These are phyloP conservation scores for Leccinum rimulosum DNA, from an alignment of 768 basidiomycete species.

Conservation along the genomic window DNA sequence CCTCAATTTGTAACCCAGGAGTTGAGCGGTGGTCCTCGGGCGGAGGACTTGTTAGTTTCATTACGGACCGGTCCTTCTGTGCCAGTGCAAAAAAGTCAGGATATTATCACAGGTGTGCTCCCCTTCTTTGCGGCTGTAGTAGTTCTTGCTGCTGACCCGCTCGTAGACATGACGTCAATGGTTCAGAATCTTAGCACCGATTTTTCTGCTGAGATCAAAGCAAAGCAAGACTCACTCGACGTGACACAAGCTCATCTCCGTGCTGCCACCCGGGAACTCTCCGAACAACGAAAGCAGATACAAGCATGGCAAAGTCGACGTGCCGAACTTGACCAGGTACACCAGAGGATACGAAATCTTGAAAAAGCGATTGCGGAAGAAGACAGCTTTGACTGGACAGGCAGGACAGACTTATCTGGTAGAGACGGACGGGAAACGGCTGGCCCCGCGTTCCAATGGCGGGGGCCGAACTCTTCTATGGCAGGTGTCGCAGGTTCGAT, in stretches of 20 bases:
- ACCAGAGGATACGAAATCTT: slow-evolving; percentile 80
- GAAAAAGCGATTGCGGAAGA: slow-evolving; percentile 76
- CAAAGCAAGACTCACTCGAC: slow-evolving; percentile 86
- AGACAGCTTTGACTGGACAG: slow-evolving; percentile 87
- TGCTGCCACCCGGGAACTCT: slow-evolving; percentile 85
- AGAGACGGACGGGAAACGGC: slow-evolving; percentile 34
- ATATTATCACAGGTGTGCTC: slow-evolving; percentile 70
- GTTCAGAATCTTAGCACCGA: slow-evolving; percentile 76
- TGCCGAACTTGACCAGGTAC: slow-evolving; percentile 76
- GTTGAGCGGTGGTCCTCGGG: slow-evolving; percentile 62
- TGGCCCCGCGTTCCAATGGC: slow-evolving; percentile 65
- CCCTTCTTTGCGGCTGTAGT: not conserved
- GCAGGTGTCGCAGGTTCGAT: slow-evolving; percentile 60
- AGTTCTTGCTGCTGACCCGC: slow-evolving; percentile 9
- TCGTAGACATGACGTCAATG: slow-evolving; percentile 78
- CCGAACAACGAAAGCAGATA: slow-evolving; percentile 86
- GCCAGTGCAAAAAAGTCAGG: slow-evolving; percentile 85
- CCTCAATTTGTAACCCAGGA: slow-evolving; percentile 44
- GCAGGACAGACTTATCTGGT: slow-evolving; percentile 53
- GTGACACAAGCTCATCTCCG: slow-evolving; percentile 84
- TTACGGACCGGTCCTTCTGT: slow-evolving; percentile 70
- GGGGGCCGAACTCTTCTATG: slow-evolving; percentile 67
- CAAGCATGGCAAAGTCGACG: slow-evolving; percentile 70
- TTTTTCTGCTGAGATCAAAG: slow-evolving; percentile 79
- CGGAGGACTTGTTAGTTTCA: slow-evolving; percentile 77